Base-by-base conservation (phyloP, 139 green algal genomes). In the Bryopsis sp. region DNA sequence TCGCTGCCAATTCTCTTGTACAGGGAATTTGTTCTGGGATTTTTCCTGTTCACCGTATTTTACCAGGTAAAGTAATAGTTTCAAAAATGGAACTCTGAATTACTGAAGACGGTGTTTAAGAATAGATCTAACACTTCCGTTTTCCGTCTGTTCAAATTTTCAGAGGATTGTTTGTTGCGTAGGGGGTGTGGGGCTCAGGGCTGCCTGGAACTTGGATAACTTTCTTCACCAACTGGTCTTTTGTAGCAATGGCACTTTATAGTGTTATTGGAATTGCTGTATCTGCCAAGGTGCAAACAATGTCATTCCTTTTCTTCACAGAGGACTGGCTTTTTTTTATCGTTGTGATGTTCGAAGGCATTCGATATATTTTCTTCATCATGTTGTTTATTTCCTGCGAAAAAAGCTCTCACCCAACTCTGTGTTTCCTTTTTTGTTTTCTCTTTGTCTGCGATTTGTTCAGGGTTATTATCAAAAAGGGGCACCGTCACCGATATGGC, bases 201-300 rank as follows among this genome's bases (percentile, higher is more conserved):
- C 38, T 28, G 6, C 28, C 37, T 11, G 28, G 26, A 34, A 48
- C 22, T 35, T 73, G 72, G 72, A 26, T 72, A 3, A 61, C 28
- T 28, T 77, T 67, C 64, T 77, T 69, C 72, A 73, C 72, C 3
- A 73, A 77, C 65, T 77, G 72, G 72, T 72, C 72, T 0, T 77
- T 68, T 33, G 47, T 68, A 24, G 26, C 67, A 0, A 62, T 73
- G 22, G 64, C 28, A 4, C 22, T 67, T 1, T 67, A 43, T 31
- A 26, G 34, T 7, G 2, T 71, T 0, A 24, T 76, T 31, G 71
- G 71, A 50, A 50, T n/a, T n/a, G n/a, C n/a, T n/a, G n/a, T n/a
- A n/a, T n/a, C n/a, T n/a, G n/a, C n/a, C n/a, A n/a, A n/a, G n/a
- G n/a, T n/a, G n/a, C n/a, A n/a, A n/a, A n/a, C n/a, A n/a, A n/a